These are phyloP conservation scores for Aspergillus sclerotioniger DNA, from an alignment of 495 filamentous ascomycete species.

Conservation along the genomic window DNA sequence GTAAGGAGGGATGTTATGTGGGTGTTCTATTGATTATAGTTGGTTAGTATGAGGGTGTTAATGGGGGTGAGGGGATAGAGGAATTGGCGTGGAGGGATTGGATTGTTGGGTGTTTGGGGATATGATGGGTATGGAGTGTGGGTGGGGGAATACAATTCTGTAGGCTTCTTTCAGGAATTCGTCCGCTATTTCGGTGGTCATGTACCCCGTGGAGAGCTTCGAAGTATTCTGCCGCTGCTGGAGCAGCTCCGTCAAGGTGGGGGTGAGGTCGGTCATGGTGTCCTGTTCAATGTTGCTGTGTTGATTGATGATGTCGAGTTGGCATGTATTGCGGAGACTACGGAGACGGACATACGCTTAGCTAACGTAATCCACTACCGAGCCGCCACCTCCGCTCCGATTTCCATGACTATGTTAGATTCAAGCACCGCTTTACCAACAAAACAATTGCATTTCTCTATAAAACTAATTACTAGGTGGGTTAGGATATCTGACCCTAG, in stretches of 20 bases:
- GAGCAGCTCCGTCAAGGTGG: conserved; percentile 61
- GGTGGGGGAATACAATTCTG: conserved; percentile 63
- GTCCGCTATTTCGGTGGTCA: conserved; percentile 58
- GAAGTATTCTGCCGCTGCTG: conserved; percentile 20
- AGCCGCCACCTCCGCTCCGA: too few species aligned
- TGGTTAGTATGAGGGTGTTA: conserved; percentile 14
- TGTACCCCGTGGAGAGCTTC: conserved; percentile 8
- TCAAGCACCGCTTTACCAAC: too few species aligned
- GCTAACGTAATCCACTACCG: too few species aligned
- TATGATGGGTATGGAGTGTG: neutral
- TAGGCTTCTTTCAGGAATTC: conserved; percentile 96
- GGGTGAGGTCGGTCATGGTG: conserved; percentile 68
- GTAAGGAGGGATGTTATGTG: conserved; percentile 73
- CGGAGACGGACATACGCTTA: too few species aligned
- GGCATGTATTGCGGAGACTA: neutral
- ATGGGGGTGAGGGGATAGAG: neutral
- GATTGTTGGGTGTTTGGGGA: conserved; percentile 8
- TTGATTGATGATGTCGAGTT: conserved; percentile 14
- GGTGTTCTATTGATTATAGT: conserved; percentile 59
- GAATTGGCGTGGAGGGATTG: too few species aligned
- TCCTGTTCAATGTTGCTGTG: neutral
- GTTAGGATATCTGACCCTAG: too few species aligned
- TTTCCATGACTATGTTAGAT: too few species aligned
- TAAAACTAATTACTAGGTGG: too few species aligned
- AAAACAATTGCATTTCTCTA: too few species aligned